Conservation (phyloP, 768 basidiomycete species). For the Tephrocybe rancida region DNA sequence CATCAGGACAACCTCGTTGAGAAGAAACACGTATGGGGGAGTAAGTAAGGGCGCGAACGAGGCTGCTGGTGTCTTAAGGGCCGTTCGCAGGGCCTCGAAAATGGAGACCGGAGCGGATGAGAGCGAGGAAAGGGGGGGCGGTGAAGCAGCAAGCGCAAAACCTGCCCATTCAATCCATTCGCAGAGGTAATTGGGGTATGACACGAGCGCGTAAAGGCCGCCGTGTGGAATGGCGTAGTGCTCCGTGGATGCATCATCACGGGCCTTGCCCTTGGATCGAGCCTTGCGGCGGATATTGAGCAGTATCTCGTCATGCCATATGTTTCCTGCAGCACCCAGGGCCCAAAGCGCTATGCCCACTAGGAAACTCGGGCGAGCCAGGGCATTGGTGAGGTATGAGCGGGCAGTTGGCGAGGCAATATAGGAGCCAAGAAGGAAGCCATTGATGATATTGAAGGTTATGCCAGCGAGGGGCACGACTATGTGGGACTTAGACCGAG, state of each 20-base stretch:
- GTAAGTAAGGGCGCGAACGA: slow-evolving; percentile 45
- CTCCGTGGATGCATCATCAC: slow-evolving; percentile 16
- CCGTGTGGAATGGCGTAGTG: slow-evolving; percentile 71
- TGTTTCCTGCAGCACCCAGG: slow-evolving; percentile 74
- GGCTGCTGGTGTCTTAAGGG: slow-evolving; percentile 24
- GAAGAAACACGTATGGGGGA: slow-evolving; percentile 83
- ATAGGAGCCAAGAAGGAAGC: slow-evolving; percentile 68
- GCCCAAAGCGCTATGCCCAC: slow-evolving; percentile 68
- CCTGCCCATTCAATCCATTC: slow-evolving; percentile 97
- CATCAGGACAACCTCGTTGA: slow-evolving; percentile 77
- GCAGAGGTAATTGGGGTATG: slow-evolving; percentile 92
- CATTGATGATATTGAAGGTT: slow-evolving; percentile 75
- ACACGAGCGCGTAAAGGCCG: slow-evolving; percentile 73
- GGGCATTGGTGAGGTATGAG: slow-evolving; percentile 37
- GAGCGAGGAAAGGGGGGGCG: slow-evolving; percentile 35
- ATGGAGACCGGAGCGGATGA: slow-evolving; percentile 18
- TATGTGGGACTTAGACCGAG: slow-evolving; percentile 75
- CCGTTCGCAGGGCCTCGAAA: slow-evolving; percentile 10
- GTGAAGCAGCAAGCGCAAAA: slow-evolving; percentile 77
- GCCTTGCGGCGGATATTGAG: slow-evolving; percentile 77
- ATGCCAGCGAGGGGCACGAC: slow-evolving; percentile 56
- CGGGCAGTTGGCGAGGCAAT: slow-evolving; percentile 60
- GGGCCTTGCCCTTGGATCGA: slow-evolving; percentile 33
- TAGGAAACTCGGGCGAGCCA: slow-evolving; percentile 49
- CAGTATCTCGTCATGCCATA: slow-evolving; percentile 90